These are phyloP conservation scores for Chlorociboria aeruginascens DNA, from an alignment of 495 filamentous ascomycete genomes.

Conservation along the genomic window DNA sequence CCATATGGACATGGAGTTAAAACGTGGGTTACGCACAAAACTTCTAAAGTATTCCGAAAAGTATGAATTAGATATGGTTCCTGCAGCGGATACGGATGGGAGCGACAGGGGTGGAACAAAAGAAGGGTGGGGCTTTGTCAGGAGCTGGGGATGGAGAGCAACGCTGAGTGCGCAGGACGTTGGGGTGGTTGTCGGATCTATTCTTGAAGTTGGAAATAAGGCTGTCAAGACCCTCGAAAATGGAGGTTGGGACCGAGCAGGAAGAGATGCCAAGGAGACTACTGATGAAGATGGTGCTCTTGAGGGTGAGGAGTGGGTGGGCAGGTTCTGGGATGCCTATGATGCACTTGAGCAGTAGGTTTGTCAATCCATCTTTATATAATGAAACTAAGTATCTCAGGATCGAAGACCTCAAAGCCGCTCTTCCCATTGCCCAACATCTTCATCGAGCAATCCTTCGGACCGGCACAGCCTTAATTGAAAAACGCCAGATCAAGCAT, in stretches of 20 bases:
- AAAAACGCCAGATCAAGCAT: slow-evolving; percentile 88
- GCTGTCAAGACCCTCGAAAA: slow-evolving; percentile 19
- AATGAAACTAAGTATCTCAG: slow-evolving; percentile 26
- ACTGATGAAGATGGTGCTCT: slow-evolving; percentile 32
- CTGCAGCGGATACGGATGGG: slow-evolving; percentile 47
- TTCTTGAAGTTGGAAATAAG: slow-evolving; percentile 76
- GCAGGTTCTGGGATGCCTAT: slow-evolving; percentile 86
- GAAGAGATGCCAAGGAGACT: slow-evolving; percentile 26
- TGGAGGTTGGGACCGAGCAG: slow-evolving; percentile 21
- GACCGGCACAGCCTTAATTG: slow-evolving; percentile 79
- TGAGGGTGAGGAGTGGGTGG: slow-evolving; percentile 55
- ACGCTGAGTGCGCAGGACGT: slow-evolving; percentile 87
- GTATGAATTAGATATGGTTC: slow-evolving; percentile 91
- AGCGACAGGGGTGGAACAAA: slow-evolving; percentile 41
- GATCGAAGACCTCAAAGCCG: slow-evolving; percentile 61
- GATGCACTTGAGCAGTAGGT: slow-evolving; percentile 69
- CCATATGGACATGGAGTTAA: slow-evolving; percentile 97
- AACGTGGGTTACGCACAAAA: slow-evolving; percentile 73
- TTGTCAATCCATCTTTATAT: background rate
- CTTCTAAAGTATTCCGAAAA: slow-evolving; percentile 79
- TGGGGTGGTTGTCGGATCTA: slow-evolving; percentile 75
- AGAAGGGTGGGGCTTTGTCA: slow-evolving; percentile 92
- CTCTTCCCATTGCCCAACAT: slow-evolving; percentile 73
- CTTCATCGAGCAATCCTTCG: slow-evolving; percentile 89
- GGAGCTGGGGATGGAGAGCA: slow-evolving; percentile 95